Percentiles rank a stretch among this genome's conserved stretches.
These are phyloP conservation scores for Pinus albicaulis DNA, from an alignment of 75 land plant species.

Conservation along the genomic window DNA sequence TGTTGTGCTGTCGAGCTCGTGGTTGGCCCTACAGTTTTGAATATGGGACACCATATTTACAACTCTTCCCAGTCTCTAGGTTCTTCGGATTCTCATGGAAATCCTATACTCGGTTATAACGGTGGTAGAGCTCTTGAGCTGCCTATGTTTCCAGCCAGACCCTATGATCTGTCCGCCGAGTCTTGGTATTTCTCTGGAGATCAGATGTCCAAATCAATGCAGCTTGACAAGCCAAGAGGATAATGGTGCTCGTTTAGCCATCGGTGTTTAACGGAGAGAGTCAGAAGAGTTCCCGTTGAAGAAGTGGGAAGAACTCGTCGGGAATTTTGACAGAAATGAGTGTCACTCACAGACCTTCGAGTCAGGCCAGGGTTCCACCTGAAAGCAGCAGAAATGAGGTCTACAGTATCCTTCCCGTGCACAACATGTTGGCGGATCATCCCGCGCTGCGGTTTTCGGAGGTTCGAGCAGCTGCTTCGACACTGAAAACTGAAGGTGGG, in stretches of 20 bases:
- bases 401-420: constrained; percentile 89
- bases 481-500: constrained; percentile 64
- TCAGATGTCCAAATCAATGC: not conserved
- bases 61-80: not conserved
- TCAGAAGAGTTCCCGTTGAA: not conserved
- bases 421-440: constrained; percentile 81
- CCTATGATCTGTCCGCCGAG: not conserved
- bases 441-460: constrained; percentile 80
- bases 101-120: not conserved
- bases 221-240: not conserved
- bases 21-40: no score
- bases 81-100: not conserved
- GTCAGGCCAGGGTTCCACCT: not conserved
- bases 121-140: not conserved
- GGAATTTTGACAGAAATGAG: constrained; percentile 1
- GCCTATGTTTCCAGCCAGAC: not conserved
- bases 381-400: constrained; percentile 14
- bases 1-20: no score
- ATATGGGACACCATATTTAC: constrained; percentile 1
- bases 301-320: not conserved
- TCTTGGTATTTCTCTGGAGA: constrained; percentile 3
- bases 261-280: not conserved
- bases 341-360: not conserved
- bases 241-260: not conserved
- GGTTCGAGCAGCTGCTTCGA: constrained; percentile 83